Base-by-base conservation (phyloP, 257 asterid species). In the Solanum commersonii region DNA sequence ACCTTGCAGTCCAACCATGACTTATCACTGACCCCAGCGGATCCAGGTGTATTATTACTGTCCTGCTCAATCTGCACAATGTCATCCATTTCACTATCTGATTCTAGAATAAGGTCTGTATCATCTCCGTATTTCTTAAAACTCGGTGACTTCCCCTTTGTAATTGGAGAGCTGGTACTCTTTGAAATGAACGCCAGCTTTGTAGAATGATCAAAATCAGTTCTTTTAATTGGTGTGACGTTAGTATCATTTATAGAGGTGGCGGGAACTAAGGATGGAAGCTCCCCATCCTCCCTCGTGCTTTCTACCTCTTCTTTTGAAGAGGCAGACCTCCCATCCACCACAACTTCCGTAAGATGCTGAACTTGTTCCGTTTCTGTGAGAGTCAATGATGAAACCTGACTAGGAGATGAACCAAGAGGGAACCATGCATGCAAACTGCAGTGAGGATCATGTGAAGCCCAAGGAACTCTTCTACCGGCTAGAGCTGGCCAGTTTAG, bases 201-300 rank as follows among this genome's bases (percentile, higher is more conserved):
- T 90, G 93, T 88, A 27, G 96, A 91, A 90, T 90, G 91, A 86
- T 93, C 95, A 71, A 88, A 86, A 84, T 90, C 95, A 86, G 92
- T 86, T 84, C 88, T 93, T 92, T 90, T 91, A 20, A 90, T 44
- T 46, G 95, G 94, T 40, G 94, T 81, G 49, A 70, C 87, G 27
- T 87, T 89, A 84, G 87, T 89, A 89, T 91, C 95, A 88, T 86
- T 87, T 22, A 88, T 92, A 76, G 88, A 79, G 84, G 96, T 91
- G 60, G 42, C 85, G 38, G 94, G 89, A 89, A 89, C 85, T 88
- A 93, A 86, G 84, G 96, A 92, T 25, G 98, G 99, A 84, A 97
- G 99, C 89, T 97, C 99, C 73, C 99, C 99, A 87, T 97, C 99
- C 91, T 97, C 99, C 89, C 94, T 91, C 84, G 90, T 63, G 72